Evolutionary conservation across 371 early-diverging fungal species (phyloP), one percentile per base, ranked within the genome.

Genomic region (Mortierella sp.): DNA sequence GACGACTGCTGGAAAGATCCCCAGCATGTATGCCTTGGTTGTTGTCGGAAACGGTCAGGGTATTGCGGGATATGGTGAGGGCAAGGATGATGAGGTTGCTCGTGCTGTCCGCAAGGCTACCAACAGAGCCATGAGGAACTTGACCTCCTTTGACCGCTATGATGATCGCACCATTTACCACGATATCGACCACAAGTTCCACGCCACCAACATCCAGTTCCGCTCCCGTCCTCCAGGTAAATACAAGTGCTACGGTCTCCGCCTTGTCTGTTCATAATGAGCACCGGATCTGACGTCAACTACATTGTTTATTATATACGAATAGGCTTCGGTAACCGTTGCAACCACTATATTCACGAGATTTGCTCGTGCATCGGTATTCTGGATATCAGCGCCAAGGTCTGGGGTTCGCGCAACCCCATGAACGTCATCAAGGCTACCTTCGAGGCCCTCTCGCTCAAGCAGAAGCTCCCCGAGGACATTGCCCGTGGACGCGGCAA

Each of bases 401-500:
- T 98, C 43, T 89, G 92, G 82, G 99, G 99, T 6, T 97, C 97
- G 24, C 91, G 93, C 59, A 98, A 97, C 87, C 98, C 98, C 14
- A 96, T 99, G 96, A 99, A 99, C 88, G 99, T 99, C 37, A 94
- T 98, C 90, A 98, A 99, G 91, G 97, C 95, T 28, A 95, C 97
- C 8, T 98, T 99, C 87, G 96, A 95, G 88, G 99, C 99, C 8
- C 88, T 99, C n/a, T 69, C 59, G 1, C 86, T 89, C 64, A 86
- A 90, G 51, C 99, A 99, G 90, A 93, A 92, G 85, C 87, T 93
- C 31, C 97, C 98, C 14, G 90, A 93, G 61, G 95, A 98, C 71
- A 94, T 99, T 89, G 98, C 99, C 37, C 91, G 91, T 84, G 91
- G 93, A 78, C 91, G 98, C 73, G 99, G 99, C 54, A 92, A 96